Conservation (phyloP, 495 filamentous ascomycete species). For the Penicillium roqueforti region DNA sequence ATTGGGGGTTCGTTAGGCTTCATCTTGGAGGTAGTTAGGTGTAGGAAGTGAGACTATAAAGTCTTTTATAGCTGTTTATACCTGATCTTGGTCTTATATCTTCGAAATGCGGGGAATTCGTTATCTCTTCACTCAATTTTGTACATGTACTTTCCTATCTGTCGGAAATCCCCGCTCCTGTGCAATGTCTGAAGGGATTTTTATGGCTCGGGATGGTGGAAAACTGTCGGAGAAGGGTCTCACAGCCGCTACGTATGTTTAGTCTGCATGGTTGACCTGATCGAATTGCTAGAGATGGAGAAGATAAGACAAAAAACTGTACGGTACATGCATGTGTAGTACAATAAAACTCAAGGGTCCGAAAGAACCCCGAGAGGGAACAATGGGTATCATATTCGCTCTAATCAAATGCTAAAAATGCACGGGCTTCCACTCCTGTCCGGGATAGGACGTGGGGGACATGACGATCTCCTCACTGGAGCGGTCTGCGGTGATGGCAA, state of each 20-base stretch:
- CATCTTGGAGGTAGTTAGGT: background rate
- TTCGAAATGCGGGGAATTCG: background rate
- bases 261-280: background rate
- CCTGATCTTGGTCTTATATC: background rate
- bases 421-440: constrained; percentile 74
- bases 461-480: constrained; percentile 57
- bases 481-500: constrained; percentile 45
- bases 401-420: constrained; percentile 17
- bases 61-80: background rate
- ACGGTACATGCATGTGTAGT: too few species aligned
- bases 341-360: background rate
- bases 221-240: too few species aligned
- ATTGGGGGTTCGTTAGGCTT: constrained; percentile 9
- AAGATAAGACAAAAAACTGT: too few species aligned
- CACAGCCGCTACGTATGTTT: too few species aligned
- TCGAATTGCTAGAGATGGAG: background rate
- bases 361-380: constrained; percentile 12
- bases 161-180: background rate
- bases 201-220: background rate
- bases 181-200: background rate
- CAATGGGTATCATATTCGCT: constrained; percentile 17
- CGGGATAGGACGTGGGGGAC: constrained; percentile 75
- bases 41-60: background rate
- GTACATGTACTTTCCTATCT: background rate
- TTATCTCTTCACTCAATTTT: background rate